phyloP scores from a whole-genome alignment of 805 yeast species.

The Wickerhamomyces silvicola region DNA sequence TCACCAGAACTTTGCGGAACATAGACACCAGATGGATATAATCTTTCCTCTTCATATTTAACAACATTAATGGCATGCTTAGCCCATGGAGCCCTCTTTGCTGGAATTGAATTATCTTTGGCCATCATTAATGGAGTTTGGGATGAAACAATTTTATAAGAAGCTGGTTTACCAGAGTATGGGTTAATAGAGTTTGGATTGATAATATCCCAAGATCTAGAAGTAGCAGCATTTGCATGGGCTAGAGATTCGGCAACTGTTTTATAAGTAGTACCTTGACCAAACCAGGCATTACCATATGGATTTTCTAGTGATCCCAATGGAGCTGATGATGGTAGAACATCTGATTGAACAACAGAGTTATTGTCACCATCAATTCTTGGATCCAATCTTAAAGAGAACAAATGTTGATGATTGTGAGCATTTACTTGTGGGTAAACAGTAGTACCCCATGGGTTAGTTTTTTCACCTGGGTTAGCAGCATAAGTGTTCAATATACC shows the following conservation, averaged over 20 bases:
- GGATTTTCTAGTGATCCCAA: constrained; percentile 63
- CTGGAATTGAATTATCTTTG: constrained; percentile 64
- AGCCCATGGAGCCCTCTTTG: constrained; percentile 83
- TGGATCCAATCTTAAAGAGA: constrained; percentile 72
- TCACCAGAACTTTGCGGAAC: constrained; percentile 73
- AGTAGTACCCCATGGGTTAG: constrained; percentile 74
- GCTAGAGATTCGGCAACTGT: constrained; percentile 63
- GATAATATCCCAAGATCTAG: constrained; percentile 72
- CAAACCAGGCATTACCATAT: constrained; percentile 73
- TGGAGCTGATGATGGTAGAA: constrained; percentile 49
- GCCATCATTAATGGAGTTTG: constrained; percentile 72
- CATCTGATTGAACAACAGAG: constrained; percentile 66
- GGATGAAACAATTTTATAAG: constrained; percentile 70
- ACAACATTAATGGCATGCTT: constrained; percentile 59
- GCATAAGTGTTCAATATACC: constrained; percentile 76
- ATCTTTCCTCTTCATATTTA: constrained; percentile 65
- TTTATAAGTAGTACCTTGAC: constrained; percentile 60
- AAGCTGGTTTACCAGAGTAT: constrained; percentile 68
- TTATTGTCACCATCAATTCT: constrained; percentile 76
- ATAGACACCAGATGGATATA: constrained; percentile 77
- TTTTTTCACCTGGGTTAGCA: constrained; percentile 56
- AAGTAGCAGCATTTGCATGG: constrained; percentile 51
- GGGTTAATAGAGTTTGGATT: constrained; percentile 63
- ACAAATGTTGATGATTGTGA: constrained; percentile 82
- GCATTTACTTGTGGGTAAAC: constrained; percentile 80